Base-by-base conservation (phyloP, 768 basidiomycete species). In the Calocybe cyanea region DNA sequence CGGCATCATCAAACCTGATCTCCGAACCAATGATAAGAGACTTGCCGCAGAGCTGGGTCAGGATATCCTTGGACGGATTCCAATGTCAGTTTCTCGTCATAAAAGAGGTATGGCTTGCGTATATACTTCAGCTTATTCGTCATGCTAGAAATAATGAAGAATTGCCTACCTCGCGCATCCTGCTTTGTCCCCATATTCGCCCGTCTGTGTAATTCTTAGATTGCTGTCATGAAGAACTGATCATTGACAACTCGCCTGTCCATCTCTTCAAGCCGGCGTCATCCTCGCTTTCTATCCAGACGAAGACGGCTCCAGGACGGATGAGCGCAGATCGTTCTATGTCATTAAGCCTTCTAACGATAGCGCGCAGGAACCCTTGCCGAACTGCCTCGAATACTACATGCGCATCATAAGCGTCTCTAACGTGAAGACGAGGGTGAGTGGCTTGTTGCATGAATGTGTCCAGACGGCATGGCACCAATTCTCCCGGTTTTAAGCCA, bases 231-330 rank as follows among this genome's bases (percentile, higher is more conserved):
- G 24, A 30, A 10, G 15, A 14, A 5, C 41, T 11, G 28, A 19
- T 21, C 7, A 6, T 35, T n/a, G 17, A 7, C 34, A 25, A 33
- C 57, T 47, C 53, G 72, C 72, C 73, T 39, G 83, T 85, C 82
- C 82, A 84, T 51, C 83, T 67, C 57, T 81, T 82, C 40, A 84
- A 63, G 9, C 82, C 81, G 40, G 71, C 71, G 39, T 83, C 81
- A 49, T 83, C 80, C 39, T 83, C 81, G 51, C 74, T 74, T 61
- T 85, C 82, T 55, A 80, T 75, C 83, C 83, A 85, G 36, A 84
- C 80, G 56, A 84, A 85, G 21, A 84, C 69, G 3, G 81, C 74
- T 3, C 83, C 83, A 6, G 80, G 77, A 38, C 67, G 69, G 46
- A 85, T 78, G 53, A 71, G 73, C 41, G 60, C 73, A 5, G 70